phyloP scores from a whole-genome alignment of 441 rosid genomes.

The Erodium trifolium region DNA sequence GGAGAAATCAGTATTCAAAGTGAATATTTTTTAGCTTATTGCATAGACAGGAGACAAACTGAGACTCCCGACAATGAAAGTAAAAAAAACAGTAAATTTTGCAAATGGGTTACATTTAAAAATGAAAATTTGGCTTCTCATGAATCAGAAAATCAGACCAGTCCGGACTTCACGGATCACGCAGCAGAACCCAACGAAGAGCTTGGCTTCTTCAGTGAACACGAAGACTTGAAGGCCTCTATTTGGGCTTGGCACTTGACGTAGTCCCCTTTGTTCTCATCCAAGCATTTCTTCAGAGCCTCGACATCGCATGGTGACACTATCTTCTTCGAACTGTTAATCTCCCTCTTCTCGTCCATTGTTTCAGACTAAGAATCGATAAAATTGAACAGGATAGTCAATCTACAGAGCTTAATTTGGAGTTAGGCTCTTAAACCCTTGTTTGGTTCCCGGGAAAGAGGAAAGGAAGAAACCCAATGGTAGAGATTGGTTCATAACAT shows the following conservation, averaged over 20 bases:
- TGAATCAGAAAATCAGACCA: neutral
- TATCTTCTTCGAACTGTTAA: constrained; percentile 35
- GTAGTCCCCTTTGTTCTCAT: constrained; percentile 69
- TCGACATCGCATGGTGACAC: constrained; percentile 72
- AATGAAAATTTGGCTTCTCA: neutral
- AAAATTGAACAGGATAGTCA: neutral
- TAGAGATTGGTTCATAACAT: too few species aligned
- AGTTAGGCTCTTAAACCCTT: neutral
- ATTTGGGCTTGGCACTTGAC: constrained; percentile 63
- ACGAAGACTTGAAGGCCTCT: constrained; percentile 75
- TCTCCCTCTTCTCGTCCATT: constrained; percentile 32
- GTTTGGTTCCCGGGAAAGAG: constrained; percentile 16
- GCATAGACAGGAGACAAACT: neutral
- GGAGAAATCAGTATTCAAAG: neutral
- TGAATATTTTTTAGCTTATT: constrained; percentile 1
- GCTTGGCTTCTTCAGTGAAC: constrained; percentile 47
- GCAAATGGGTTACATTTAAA: neutral
- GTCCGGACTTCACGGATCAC: neutral
- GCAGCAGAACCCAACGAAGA: constrained; percentile 18
- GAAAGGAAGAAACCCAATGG: neutral
- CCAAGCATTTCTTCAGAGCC: constrained; percentile 78
- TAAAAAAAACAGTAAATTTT: neutral
- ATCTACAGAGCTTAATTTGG: neutral
- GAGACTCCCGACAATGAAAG: neutral
- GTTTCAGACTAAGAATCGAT: constrained; percentile 1